Evolutionary conservation across 2,329 filamentous ascomycete species (phyloP).

Genomic region (Cadophora gregata): DNA sequence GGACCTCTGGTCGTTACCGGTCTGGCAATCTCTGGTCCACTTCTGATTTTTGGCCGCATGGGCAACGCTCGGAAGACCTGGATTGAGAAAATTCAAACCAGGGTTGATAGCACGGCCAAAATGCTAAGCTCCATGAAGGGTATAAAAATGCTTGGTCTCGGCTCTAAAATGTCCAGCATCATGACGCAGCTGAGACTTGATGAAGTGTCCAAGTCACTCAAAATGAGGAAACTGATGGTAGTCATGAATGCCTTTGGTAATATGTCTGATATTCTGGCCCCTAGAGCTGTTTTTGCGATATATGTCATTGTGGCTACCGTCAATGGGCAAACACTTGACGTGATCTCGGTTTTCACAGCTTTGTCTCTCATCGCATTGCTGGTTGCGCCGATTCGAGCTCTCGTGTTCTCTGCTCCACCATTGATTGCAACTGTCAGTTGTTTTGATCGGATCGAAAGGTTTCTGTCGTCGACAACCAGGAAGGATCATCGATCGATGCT

Average conservation of each 20-base stretch:
- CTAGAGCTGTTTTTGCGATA: constrained; percentile 48
- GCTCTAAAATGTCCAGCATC: constrained; percentile 41
- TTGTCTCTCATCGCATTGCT: constrained; percentile 50
- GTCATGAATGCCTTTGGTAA: constrained; percentile 32
- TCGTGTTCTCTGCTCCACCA: constrained; percentile 48
- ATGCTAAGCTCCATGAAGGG: constrained; percentile 41
- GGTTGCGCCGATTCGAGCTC: constrained; percentile 47
- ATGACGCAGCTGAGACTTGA: constrained; percentile 46
- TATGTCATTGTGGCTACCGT: constrained; percentile 42
- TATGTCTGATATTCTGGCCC: constrained; percentile 42
- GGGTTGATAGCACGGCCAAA: constrained; percentile 34
- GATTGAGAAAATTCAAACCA: constrained; percentile 33
- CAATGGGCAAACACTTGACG: constrained; percentile 40
- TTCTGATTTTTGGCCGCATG: constrained; percentile 30
- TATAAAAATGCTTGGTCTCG: constrained; percentile 45
- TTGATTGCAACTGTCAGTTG: constrained; percentile 48
- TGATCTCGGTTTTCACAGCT: constrained; percentile 47
- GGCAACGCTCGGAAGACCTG: constrained; percentile 34
- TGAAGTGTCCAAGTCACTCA: constrained; percentile 30
- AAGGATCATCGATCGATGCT: constrained; percentile 28
- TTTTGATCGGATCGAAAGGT: constrained; percentile 49
- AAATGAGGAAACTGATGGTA: constrained; percentile 32
- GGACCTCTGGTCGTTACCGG: constrained; percentile 28
- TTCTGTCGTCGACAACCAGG: constrained; percentile 33
- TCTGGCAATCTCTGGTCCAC: constrained; percentile 28